Evolutionary conservation across 1,139 yeast genomes (phyloP).

Genomic region (Zygosaccharomyces sapae): DNA sequence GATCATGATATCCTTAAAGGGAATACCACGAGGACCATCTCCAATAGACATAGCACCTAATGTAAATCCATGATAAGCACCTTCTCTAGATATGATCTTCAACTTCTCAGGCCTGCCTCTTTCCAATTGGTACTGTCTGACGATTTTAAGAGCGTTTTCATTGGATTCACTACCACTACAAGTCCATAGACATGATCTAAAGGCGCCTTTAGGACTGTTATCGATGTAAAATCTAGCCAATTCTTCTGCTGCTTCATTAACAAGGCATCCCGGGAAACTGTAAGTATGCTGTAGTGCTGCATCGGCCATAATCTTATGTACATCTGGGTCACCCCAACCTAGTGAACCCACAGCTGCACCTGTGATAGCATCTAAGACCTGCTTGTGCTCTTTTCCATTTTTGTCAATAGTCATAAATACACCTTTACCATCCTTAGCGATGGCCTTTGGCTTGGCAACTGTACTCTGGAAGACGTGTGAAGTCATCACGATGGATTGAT

Average conservation of each 20-base stretch:
- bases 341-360: slow-evolving; percentile 65
- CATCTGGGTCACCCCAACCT: slow-evolving; percentile 56
- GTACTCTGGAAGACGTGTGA: slow-evolving; percentile 44
- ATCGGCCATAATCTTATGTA: slow-evolving; percentile 44
- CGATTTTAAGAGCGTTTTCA: slow-evolving; percentile 55
- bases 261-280: slow-evolving; percentile 44
- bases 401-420: slow-evolving; percentile 46
- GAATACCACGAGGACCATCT: slow-evolving; percentile 42
- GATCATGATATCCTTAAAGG: slow-evolving; percentile 42
- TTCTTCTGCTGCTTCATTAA: slow-evolving; percentile 47
- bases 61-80: slow-evolving; percentile 59
- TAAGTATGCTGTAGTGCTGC: slow-evolving; percentile 47
- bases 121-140: slow-evolving; percentile 54
- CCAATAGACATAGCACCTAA: slow-evolving; percentile 51
- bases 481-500: not conserved
- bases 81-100: slow-evolving; percentile 50
- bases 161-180: slow-evolving; percentile 61
- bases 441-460: slow-evolving; percentile 42
- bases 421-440: slow-evolving; percentile 49
- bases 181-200: slow-evolving; percentile 52
- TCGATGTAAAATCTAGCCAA: slow-evolving; percentile 51
- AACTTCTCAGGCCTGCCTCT: slow-evolving; percentile 47
- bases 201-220: slow-evolving; percentile 51
- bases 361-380: slow-evolving; percentile 51
- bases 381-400: slow-evolving; percentile 41